Base-by-base conservation (phyloP, 495 filamentous ascomycete genomes). In the Cetradonia linearis region DNA sequence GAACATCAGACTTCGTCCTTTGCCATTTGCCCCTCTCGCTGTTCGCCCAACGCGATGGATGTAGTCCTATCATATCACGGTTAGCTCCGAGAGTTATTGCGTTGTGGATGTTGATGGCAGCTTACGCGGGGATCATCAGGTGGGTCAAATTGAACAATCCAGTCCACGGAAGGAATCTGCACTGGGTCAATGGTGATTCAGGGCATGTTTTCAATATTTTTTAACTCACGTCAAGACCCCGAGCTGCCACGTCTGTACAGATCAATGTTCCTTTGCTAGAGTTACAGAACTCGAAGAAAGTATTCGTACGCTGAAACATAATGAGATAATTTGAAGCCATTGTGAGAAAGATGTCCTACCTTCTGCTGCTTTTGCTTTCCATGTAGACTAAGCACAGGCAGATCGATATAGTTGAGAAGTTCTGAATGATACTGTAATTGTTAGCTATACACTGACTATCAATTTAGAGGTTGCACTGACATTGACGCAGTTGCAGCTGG, bases 21-120 rank as follows among this genome's bases (percentile, higher is more conserved):
- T 91, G 62, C 83, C 84, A 67, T 86, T 86, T 53, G 84, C 78
- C 58, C 92, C 92, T 71, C 93, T 82, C 1, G 94, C 93, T 11
- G 93, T 98, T 62, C 93, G 88, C 61, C 93, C 93, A 40, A 97
- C 93, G 40, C 93, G 89, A 74, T 98, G 93, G 67, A 98, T 96
- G 72, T 98, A 96, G 71, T 95, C 88, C 49, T 86, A n/a, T 23
- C 11, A 25, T n/a, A 4, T 8, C 34, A 7, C 44, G 16, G 11
- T 36, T 31, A 56, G 30, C 25, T 30, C 30, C 37, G 14, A 28
- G 13, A 14, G 10, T 28, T 34, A 20, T 7, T 37, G 34, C 25
- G 28, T 8, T 30, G 38, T 33, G 27, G 20, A 27, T 14, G 27
- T 34, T 37, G n/a, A 42, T 28, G 20, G 18, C 25, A 48, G 16